Percentiles rank a stretch among this genome's conserved stretches.
These are phyloP conservation scores for Arthrobotrys pseudoclavata DNA, from an alignment of 2,329 filamentous ascomycete species.

Conservation along the genomic window DNA sequence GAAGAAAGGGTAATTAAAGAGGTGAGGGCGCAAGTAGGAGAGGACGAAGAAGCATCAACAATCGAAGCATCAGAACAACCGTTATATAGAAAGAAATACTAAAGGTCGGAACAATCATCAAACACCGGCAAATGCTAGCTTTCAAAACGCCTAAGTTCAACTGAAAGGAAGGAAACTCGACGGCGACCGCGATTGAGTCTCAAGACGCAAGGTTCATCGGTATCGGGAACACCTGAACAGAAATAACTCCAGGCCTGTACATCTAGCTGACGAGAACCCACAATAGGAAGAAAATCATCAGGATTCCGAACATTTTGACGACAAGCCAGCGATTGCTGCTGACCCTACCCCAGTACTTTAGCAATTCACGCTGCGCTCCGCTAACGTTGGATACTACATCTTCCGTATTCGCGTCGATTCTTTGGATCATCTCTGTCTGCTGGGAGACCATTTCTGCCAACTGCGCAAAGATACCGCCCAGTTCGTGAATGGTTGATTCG, in stretches of 20 bases:
- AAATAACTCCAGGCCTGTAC: constrained; percentile 33
- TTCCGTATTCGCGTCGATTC: constrained; percentile 97
- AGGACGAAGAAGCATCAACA: constrained; percentile 44
- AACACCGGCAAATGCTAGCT: constrained; percentile 56
- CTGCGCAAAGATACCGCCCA: constrained; percentile 93
- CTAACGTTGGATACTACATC: constrained; percentile 99
- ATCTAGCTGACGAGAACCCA: constrained; percentile 64
- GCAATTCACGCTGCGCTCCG: constrained; percentile 90
- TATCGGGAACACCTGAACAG: constrained; percentile 36
- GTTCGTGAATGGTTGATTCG: constrained; percentile 91
- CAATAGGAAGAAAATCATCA: constrained; percentile 64
- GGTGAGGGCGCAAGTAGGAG: constrained; percentile 31
- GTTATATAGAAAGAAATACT: constrained; percentile 47
- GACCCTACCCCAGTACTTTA: constrained; percentile 97
- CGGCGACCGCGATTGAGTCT: constrained; percentile 16
- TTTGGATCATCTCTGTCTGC: constrained; percentile 96
- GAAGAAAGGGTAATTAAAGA: constrained; percentile 52
- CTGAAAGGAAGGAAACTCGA: constrained; percentile 38
- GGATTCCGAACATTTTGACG: constrained; percentile 76
- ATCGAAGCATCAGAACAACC: constrained; percentile 33
- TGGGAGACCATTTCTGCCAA: constrained; percentile 96
- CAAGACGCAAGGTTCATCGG: constrained; percentile 13
- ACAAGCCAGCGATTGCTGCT: constrained; percentile 96
- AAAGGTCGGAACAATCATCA: constrained; percentile 42
- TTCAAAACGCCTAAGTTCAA: constrained; percentile 53